Evolutionary conservation across 169 alveolate genomes (phyloP).

Genomic region (Plasmodium relictum): DNA sequence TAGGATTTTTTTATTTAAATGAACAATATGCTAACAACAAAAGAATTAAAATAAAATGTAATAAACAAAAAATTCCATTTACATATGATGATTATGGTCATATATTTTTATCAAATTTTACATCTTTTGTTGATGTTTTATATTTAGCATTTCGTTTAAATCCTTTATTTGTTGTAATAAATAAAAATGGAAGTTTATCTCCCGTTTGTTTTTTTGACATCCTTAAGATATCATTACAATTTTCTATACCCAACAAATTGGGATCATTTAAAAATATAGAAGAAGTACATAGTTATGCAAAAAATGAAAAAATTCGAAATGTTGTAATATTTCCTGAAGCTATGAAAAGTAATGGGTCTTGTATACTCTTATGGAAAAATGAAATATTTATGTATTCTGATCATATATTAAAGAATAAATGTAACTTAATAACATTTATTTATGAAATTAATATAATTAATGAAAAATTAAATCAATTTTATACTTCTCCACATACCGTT

Average conservation of each 20-base stretch:
- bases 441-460: conserved; percentile 44
- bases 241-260: conserved; percentile 45
- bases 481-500: conserved; percentile 73
- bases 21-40: conserved; percentile 68
- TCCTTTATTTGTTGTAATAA: conserved; percentile 46
- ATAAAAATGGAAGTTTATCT: conserved; percentile 64
- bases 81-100: conserved; percentile 72
- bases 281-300: conserved; percentile 59
- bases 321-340: conserved; percentile 74
- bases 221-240: conserved; percentile 52
- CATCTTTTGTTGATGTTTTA: conserved; percentile 66
- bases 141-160: conserved; percentile 65
- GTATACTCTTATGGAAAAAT: conserved; percentile 67
- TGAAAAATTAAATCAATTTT: conserved; percentile 25
- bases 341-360: conserved; percentile 68
- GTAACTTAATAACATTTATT: conserved; percentile 48
- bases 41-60: conserved; percentile 69
- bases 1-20: conserved; percentile 57
- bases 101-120: conserved; percentile 61
- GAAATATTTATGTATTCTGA: conserved; percentile 58
- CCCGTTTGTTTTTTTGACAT: conserved; percentile 55
- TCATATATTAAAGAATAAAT: conserved; percentile 34
- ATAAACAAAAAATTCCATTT: conserved; percentile 34
- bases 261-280: conserved; percentile 66
- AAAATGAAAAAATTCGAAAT: conserved; percentile 39